phyloP scores from a whole-genome alignment of 192 early-diverging fungal genomes.

The Linnemannia elongata region DNA sequence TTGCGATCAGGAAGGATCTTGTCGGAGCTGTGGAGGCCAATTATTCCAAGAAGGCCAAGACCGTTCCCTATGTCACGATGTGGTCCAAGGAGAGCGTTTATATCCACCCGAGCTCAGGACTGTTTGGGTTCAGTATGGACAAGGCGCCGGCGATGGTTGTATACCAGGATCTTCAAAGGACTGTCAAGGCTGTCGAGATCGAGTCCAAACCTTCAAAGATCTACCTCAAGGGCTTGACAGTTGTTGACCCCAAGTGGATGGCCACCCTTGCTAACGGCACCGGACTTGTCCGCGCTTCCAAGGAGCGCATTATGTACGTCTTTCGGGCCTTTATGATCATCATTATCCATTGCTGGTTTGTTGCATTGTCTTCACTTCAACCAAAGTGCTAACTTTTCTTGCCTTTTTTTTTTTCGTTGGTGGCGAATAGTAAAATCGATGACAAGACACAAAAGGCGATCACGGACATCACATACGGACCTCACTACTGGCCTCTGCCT shows the following conservation, averaged over 20 bases:
- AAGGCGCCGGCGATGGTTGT: slow-evolving; percentile 79
- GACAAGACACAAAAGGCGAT: slow-evolving; percentile 64
- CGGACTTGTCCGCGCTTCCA: slow-evolving; percentile 50
- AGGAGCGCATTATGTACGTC: slow-evolving; percentile 55
- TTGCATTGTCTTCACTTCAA: not conserved
- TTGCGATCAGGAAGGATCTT: slow-evolving; percentile 91
- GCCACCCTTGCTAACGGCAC: slow-evolving; percentile 77
- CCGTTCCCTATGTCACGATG: slow-evolving; percentile 76
- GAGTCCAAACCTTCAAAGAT: slow-evolving; percentile 49
- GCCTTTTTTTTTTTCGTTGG: not conserved
- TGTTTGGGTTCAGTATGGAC: slow-evolving; percentile 65
- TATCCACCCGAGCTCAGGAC: slow-evolving; percentile 78
- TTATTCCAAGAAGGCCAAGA: slow-evolving; percentile 59
- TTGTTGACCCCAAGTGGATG: slow-evolving; percentile 86
- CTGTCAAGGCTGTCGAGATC: slow-evolving; percentile 59
- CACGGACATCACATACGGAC: slow-evolving; percentile 74
- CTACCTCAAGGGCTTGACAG: slow-evolving; percentile 72
- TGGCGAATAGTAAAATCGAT: slow-evolving; percentile 56
- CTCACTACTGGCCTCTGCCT: slow-evolving; percentile 77
- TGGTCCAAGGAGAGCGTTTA: slow-evolving; percentile 82
- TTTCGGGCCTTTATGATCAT: not conserved
- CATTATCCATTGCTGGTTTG: not conserved
- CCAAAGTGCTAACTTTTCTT: slow-evolving; percentile 3
- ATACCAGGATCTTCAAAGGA: slow-evolving; percentile 77
- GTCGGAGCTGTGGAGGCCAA: slow-evolving; percentile 69